Evolutionary conservation across 495 filamentous ascomycete genomes (phyloP).

Genomic region (Neurospora terricola): DNA sequence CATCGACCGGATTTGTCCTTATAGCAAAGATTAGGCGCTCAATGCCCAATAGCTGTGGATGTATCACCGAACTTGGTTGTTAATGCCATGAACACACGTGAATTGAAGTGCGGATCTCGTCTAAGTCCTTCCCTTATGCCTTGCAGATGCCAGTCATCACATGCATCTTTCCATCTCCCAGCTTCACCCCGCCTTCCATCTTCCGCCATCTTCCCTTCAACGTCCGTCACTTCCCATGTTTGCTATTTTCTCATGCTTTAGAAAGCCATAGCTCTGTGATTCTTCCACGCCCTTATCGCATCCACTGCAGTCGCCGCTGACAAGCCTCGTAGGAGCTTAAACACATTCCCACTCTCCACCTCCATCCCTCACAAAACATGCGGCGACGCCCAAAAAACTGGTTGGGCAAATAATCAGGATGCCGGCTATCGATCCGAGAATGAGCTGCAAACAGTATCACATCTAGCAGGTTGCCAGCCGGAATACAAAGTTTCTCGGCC

Average conservation of each 20-base stretch:
- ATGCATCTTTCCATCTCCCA: neutral
- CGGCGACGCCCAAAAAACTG: neutral
- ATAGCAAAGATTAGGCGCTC: too few relatives aligned
- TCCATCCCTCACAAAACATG: neutral
- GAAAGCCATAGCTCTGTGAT: too few relatives aligned
- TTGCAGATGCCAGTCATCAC: neutral
- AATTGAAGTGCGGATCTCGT: neutral
- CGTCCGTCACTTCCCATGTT: neutral
- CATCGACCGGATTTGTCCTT: too few relatives aligned
- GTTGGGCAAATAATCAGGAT: neutral
- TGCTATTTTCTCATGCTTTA: too few relatives aligned
- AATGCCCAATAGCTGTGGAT: neutral
- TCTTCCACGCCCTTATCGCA: neutral
- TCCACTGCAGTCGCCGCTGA: neutral
- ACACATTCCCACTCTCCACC: neutral
- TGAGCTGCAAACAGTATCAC: neutral
- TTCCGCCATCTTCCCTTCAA: neutral
- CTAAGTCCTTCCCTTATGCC: neutral
- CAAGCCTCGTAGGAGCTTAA: rapidly evolving
- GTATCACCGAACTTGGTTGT: too few relatives aligned
- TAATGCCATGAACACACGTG: too few relatives aligned
- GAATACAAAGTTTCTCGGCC: neutral
- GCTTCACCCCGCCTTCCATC: neutral
- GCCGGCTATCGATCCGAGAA: neutral
- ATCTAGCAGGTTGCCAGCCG: neutral